phyloP scores from a whole-genome alignment of 345 rosid genomes.

The Reutealis trisperma region DNA sequence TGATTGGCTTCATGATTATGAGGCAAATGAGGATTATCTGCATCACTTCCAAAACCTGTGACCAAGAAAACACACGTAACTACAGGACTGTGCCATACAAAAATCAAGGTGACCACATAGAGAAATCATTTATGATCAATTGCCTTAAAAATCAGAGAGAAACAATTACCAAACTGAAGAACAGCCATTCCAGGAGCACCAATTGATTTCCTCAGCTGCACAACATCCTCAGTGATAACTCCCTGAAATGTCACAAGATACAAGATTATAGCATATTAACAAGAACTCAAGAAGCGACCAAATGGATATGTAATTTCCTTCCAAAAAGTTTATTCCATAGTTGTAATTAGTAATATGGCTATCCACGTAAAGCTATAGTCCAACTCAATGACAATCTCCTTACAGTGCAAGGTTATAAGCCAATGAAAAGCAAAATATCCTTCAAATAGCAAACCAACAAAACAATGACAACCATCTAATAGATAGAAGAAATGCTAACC shows the following conservation, averaged over 20 bases:
- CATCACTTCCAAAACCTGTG: constrained; percentile 82
- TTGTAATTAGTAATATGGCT: background rate
- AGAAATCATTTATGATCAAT: background rate
- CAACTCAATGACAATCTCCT: background rate
- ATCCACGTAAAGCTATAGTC: background rate
- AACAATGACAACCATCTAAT: background rate
- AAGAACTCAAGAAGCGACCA: background rate
- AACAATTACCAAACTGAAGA: constrained; percentile 81
- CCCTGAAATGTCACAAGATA: constrained; percentile 50
- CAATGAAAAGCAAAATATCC: background rate
- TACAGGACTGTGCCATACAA: background rate
- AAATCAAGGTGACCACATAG: constrained; percentile 4
- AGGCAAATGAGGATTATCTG: constrained; percentile 88
- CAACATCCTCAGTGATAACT: constrained; percentile 92
- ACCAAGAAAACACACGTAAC: constrained; percentile 16
- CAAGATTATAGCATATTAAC: constrained; percentile 2
- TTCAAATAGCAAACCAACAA: background rate
- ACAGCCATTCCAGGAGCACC: constrained; percentile 99
- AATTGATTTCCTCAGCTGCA: constrained; percentile 76
- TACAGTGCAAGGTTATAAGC: background rate
- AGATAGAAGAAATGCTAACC: background rate
- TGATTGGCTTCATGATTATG: constrained; percentile 90
- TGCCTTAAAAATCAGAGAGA: background rate
- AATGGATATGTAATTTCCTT: background rate
- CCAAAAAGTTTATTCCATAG: background rate